phyloP scores from a whole-genome alignment of 768 basidiomycete species.

The Terana coerulea region DNA sequence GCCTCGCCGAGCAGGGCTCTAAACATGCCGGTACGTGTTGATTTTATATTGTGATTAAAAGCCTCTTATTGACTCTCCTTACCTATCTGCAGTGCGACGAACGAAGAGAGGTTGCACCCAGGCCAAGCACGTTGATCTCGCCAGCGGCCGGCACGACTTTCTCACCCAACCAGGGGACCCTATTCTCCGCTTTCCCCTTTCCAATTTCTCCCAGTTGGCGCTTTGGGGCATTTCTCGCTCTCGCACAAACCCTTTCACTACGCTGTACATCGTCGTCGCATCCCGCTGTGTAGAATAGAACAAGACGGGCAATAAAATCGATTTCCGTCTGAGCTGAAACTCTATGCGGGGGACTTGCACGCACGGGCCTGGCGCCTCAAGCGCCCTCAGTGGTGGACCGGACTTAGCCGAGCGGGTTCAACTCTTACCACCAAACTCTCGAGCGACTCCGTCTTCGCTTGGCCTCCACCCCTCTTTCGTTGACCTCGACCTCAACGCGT shows the following conservation, averaged over 20 bases:
- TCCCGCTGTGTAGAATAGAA: slow-evolving; percentile 1
- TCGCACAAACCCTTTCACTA: no score
- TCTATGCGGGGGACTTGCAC: slow-evolving; percentile 15
- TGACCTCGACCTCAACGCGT: slow-evolving; percentile 7
- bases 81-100: background rate
- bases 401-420: slow-evolving; percentile 14
- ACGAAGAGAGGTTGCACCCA: background rate
- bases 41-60: no score
- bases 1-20: background rate
- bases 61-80: background rate
- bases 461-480: slow-evolving; percentile 4
- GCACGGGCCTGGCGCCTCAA: slow-evolving; percentile 19
- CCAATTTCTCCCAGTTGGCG: no score
- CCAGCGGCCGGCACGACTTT: background rate
- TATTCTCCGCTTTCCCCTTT: background rate
- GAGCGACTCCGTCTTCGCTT: slow-evolving; percentile 3
- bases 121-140: background rate
- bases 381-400: slow-evolving; percentile 7
- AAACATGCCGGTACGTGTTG: background rate
- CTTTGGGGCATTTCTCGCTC: no score
- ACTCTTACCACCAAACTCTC: slow-evolving; percentile 14
- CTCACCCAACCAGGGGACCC: background rate
- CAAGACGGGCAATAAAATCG: background rate
- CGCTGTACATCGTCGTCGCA: background rate
- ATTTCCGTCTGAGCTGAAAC: slow-evolving; percentile 18